Percentiles rank a stretch among this genome's conserved stretches.
Evolutionary conservation across 2,329 filamentous ascomycete genomes (phyloP).

Genomic region (Magnaporthiopsis incrustans): DNA sequence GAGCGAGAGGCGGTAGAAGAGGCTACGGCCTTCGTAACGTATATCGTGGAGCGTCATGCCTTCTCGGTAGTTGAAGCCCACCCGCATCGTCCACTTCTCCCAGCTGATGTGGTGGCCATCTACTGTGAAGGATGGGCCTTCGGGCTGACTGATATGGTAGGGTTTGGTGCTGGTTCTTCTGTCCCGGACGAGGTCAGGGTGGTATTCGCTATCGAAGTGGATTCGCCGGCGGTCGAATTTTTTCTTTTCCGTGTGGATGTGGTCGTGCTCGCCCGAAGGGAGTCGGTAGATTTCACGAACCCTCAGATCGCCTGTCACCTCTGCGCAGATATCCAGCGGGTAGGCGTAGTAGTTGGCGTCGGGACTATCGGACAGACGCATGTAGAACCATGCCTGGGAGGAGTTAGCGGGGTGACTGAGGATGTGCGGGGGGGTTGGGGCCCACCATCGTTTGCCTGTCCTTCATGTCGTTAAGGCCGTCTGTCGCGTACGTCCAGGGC

Average conservation of each 20-base stretch:
- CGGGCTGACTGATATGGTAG: constrained; percentile 25
- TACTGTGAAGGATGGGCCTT: constrained; percentile 35
- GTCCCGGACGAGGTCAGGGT: constrained; percentile 25
- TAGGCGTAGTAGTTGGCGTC: constrained; percentile 52
- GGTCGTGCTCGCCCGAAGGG: constrained; percentile 30
- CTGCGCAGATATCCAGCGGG: constrained; percentile 43
- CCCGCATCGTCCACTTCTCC: constrained; percentile 63
- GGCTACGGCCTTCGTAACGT: constrained; percentile 54
- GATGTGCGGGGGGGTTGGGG: neutral
- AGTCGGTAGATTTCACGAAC: constrained; percentile 43
- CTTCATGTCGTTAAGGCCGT: constrained; percentile 43
- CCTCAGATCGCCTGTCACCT: constrained; percentile 39
- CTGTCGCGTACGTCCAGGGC: constrained; percentile 46
- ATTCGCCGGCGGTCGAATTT: constrained; percentile 34
- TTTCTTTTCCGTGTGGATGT: constrained; percentile 25
- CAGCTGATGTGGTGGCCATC: constrained; percentile 43
- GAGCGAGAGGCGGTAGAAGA: constrained; percentile 59
- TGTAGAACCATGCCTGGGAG: constrained; percentile 28
- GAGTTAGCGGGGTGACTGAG: neutral
- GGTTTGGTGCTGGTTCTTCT: constrained; percentile 44
- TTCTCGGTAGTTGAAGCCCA: constrained; percentile 63
- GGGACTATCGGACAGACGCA: constrained; percentile 28
- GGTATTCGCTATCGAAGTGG: constrained; percentile 26
- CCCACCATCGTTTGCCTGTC: constrained; percentile 40
- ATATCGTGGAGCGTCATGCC: constrained; percentile 64